Evolutionary conservation across 2,329 filamentous ascomycete genomes (phyloP), one percentile per base, ranked within the genome.

Genomic region (Verruconis gallopava): DNA sequence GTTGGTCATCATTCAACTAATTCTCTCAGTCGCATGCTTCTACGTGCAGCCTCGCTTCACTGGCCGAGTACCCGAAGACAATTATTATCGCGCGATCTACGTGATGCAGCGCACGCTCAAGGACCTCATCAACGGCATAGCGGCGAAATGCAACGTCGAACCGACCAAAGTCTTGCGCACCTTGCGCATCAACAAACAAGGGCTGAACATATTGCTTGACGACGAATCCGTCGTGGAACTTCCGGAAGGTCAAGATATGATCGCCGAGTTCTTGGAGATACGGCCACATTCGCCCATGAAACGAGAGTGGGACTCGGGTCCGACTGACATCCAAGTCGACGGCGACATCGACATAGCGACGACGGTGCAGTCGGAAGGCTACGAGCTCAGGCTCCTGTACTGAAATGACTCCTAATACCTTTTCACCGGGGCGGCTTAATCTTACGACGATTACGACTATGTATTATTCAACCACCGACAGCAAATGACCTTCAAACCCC

Each of bases 201-300:
- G 85, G 0, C 63, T 95, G 1, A 77, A 86, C 53, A 77, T 96
- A 43, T 76, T 93, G 54, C 73, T 96, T 51, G 91, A 96, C 53
- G 86, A 96, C 54, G 86, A 95, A 48, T 79, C 93, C 37, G 75
- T 96, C 21, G 73, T 74, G 35, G 81, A 89, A 58, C 68, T 96
- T 40, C 74, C 77, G 2, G 91, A 98, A 63, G 88, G 86, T 21
- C 85, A 96, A 59, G 89, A 94, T 54, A 91, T 96, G 81, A 66
- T 72, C 28, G 73, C 73, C 33, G 76, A 81, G 51, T 74, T 79
- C 45, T 71, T 83, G 44, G 79, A 91, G 50, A 68, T 83, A 35
- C 49, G 64, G 44, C 57, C 64, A 38, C 58, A 66, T 40, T 59
- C 52, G 45, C 60, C 52, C 34, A 62, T 60, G 55, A 74, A 66